A percentile compares a stretch with the other conserved stretches of the same genome.
Evolutionary conservation across 345 rosid species (phyloP).

Genomic region (Aquilaria sinensis): DNA sequence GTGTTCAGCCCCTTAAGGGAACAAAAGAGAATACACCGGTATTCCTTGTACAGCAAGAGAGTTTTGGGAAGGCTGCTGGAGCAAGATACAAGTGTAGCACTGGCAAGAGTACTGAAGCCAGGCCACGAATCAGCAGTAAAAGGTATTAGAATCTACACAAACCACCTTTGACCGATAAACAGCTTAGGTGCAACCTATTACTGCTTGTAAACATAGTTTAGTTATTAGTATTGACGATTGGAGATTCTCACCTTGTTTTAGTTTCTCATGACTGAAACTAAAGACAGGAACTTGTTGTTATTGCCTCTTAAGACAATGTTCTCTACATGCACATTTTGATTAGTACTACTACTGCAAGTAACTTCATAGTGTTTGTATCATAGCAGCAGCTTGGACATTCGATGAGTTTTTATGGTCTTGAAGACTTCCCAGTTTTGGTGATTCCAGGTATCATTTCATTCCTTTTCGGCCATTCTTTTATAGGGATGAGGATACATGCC

Average conservation of each 20-base stretch:
- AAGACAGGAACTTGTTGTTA: not conserved
- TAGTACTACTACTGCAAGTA: not conserved
- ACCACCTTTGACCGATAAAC: too few relatives aligned
- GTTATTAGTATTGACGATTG: too few relatives aligned
- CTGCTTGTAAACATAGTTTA: too few relatives aligned
- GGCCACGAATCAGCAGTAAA: slow-evolving; percentile 10
- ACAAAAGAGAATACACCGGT: slow-evolving; percentile 34
- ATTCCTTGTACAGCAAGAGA: slow-evolving; percentile 12
- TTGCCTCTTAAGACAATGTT: not conserved
- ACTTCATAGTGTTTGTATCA: too few relatives aligned
- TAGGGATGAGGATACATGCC: too few relatives aligned
- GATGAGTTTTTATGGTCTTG: slow-evolving; percentile 4
- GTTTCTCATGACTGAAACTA: too few relatives aligned
- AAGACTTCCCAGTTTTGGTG: too few relatives aligned
- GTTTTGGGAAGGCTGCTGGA: slow-evolving; percentile 11
- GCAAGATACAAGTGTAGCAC: slow-evolving; percentile 24
- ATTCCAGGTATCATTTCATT: too few relatives aligned
- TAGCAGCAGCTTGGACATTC: slow-evolving; percentile 22
- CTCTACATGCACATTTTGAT: not conserved
- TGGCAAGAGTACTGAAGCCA: slow-evolving; percentile 10
- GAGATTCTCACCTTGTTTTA: too few relatives aligned
- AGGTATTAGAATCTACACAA: slow-evolving; percentile 18
- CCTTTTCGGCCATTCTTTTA: too few relatives aligned
- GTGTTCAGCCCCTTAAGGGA: slow-evolving; percentile 20
- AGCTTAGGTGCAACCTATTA: too few relatives aligned